Percentiles rank a stretch among this genome's conserved stretches.
Conservation (phyloP, 2,329 filamentous ascomycete species). For the Clathrospora elynae region DNA sequence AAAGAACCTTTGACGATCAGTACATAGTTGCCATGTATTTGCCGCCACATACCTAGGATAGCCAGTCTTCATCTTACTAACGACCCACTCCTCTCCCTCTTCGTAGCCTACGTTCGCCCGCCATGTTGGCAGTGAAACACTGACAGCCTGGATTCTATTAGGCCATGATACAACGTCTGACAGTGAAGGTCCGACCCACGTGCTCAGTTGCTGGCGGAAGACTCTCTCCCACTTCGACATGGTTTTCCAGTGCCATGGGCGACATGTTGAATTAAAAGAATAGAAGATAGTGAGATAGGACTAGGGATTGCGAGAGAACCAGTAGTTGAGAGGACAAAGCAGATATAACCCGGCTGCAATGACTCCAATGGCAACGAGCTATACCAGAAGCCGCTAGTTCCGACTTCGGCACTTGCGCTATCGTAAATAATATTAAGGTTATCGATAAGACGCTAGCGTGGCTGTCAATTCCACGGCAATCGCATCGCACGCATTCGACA, state of each 20-base stretch:
- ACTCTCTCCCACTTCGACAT: slow-evolving; percentile 47
- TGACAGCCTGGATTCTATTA: slow-evolving; percentile 72
- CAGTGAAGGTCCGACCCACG: slow-evolving; percentile 38
- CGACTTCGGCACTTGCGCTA: slow-evolving; percentile 40
- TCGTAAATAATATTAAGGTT: slow-evolving; percentile 34
- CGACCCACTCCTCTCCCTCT: slow-evolving; percentile 86
- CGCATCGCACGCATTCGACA: too few relatives aligned
- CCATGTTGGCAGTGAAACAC: slow-evolving; percentile 95
- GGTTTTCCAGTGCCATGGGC: slow-evolving; percentile 38
- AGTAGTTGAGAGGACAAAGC: slow-evolving; percentile 7
- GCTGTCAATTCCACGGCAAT: slow-evolving; percentile 11
- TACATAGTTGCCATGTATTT: not conserved
- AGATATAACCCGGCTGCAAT: slow-evolving; percentile 14
- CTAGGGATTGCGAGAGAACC: slow-evolving; percentile 4
- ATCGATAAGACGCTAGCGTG: slow-evolving; percentile 45
- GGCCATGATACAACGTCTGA: slow-evolving; percentile 6
- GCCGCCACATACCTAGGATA: slow-evolving; percentile 72
- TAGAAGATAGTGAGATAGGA: slow-evolving; percentile 7
- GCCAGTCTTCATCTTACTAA: slow-evolving; percentile 82
- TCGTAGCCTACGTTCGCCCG: slow-evolving; percentile 89
- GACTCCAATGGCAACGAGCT: slow-evolving; percentile 20
- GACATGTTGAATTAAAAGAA: slow-evolving; percentile 26
- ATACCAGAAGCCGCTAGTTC: slow-evolving; percentile 26
- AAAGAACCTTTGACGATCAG: slow-evolving; percentile 71
- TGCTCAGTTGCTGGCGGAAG: slow-evolving; percentile 49